These are phyloP conservation scores for Saccharomyces hybrid DNA, from an alignment of 1,139 yeast species.

Conservation along the genomic window DNA sequence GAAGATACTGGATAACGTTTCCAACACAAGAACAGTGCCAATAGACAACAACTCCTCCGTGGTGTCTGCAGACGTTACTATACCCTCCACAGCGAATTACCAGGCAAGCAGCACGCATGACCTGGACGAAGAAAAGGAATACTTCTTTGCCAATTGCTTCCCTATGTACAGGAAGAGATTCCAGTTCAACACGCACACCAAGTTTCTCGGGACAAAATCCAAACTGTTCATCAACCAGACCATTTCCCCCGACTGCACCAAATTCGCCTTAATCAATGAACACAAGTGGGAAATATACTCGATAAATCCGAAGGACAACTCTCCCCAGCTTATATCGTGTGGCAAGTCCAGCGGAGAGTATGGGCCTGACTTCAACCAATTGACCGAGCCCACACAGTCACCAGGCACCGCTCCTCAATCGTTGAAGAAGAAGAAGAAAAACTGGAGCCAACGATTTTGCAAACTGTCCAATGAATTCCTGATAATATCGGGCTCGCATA, in stretches of 20 bases:
- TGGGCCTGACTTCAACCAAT: constrained; percentile 42
- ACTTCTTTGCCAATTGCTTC: constrained; percentile 68
- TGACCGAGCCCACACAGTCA: constrained; percentile 32
- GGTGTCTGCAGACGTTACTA: not conserved
- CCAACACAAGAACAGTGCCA: constrained; percentile 23
- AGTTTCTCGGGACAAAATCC: constrained; percentile 42
- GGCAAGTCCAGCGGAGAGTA: constrained; percentile 65
- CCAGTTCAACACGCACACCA: constrained; percentile 57
- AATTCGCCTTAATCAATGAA: constrained; percentile 61
- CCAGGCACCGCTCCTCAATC: constrained; percentile 8
- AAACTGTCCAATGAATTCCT: constrained; percentile 53
- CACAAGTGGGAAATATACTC: constrained; percentile 67
- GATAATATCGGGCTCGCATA: constrained; percentile 68
- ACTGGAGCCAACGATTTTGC: constrained; percentile 67
- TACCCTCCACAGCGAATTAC: not conserved
- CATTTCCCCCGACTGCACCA: constrained; percentile 43
- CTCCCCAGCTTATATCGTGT: constrained; percentile 56
- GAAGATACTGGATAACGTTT: constrained; percentile 17
- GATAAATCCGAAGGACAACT: constrained; percentile 33
- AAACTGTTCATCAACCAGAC: constrained; percentile 51
- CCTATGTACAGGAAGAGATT: constrained; percentile 70
- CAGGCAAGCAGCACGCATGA: constrained; percentile 10
- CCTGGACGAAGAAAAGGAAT: constrained; percentile 41
- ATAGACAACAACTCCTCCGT: constrained; percentile 10
- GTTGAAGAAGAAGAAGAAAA: constrained; percentile 5